Base-by-base conservation (phyloP, 768 basidiomycete species). In the Lactarius sp. region DNA sequence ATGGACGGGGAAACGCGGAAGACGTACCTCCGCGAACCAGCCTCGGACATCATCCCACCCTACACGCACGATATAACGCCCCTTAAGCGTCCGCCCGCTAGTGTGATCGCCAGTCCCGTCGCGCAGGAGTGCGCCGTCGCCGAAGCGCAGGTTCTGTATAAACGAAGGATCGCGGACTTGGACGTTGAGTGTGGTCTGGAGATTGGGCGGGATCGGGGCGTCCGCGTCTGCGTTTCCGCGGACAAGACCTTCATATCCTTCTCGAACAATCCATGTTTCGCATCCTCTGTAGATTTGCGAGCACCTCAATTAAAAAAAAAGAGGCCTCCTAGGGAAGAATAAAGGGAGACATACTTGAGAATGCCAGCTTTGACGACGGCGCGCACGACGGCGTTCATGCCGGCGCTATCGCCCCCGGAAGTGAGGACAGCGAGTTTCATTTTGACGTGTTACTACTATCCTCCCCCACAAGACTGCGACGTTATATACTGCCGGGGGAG, bases 21-120 rank as follows among this genome's bases (percentile, higher is more conserved):
- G 16, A 20, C 8, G 74, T 83, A 61, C 92, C 81, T 97, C 85
- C 36, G 88, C 83, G 68, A 96, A 87, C 94, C 94, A 98, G 13
- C 92, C 93, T 52, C 93, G 80, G 37, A 98, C 96, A 74, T 99
- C 97, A 72, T 99, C 97, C 88, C 95, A 98, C 10, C 97, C 97
- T 2, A 96, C 96, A 59, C 92, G 81, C 22, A 98, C 89, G 69
- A 98, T 97, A 75, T 97, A 93, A 54, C 89, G 80, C 2, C 93
- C 94, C 71, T 92, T 94, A 70, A 99, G 82, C 3, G 86, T 86
- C 57, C 86, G 81, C 27, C 87, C 88, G 18, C 79, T 68, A 2
- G 75, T 70, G 64, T 81, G 83, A 73, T 94, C 92, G 14, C 85
- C 86, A 6, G 91, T 93, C 4, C 93, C 93, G 66, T 94, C 89